These are phyloP conservation scores for Elsinoe australis DNA, from an alignment of 2,329 filamentous ascomycete species.

Conservation along the genomic window DNA sequence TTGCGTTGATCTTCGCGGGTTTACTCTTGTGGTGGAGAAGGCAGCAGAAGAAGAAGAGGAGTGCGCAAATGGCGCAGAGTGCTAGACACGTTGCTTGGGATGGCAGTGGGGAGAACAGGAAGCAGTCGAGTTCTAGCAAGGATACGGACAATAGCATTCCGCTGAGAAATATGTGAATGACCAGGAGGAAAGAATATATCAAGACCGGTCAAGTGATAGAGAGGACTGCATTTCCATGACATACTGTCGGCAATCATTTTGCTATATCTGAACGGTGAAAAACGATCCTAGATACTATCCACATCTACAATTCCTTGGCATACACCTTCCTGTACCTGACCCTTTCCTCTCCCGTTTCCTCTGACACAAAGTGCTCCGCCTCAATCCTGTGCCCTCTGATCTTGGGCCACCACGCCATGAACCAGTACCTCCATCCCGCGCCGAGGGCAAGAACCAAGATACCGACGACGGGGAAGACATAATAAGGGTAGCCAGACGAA, in stretches of 20 bases:
- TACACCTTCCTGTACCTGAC: conserved; percentile 14
- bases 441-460: not conserved
- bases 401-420: conserved; percentile 11
- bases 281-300: not conserved
- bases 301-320: not conserved
- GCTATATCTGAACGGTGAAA: too few relatives aligned
- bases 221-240: not conserved
- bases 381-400: conserved; percentile 15
- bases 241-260: conserved; percentile 2
- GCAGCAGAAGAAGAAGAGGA: conserved; percentile 2
- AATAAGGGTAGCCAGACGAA: conserved; percentile 8
- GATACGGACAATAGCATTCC: conserved; percentile 11
- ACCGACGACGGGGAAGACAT: conserved; percentile 6
- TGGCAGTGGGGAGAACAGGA: conserved; percentile 9
- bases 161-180: conserved; percentile 3
- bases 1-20: conserved; percentile 17
- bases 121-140: conserved; percentile 11
- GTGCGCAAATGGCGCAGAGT: not conserved
- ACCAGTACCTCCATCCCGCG: conserved; percentile 12
- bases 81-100: conserved; percentile 13
- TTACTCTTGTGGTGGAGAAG: not conserved
- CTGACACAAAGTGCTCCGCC: conserved; percentile 14
- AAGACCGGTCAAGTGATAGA: too few relatives aligned
- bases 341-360: conserved; percentile 4
- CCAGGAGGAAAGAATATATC: too few relatives aligned